Base-by-base conservation (phyloP, 1,284 basidiomycete species). In the Cerrena zonata region DNA sequence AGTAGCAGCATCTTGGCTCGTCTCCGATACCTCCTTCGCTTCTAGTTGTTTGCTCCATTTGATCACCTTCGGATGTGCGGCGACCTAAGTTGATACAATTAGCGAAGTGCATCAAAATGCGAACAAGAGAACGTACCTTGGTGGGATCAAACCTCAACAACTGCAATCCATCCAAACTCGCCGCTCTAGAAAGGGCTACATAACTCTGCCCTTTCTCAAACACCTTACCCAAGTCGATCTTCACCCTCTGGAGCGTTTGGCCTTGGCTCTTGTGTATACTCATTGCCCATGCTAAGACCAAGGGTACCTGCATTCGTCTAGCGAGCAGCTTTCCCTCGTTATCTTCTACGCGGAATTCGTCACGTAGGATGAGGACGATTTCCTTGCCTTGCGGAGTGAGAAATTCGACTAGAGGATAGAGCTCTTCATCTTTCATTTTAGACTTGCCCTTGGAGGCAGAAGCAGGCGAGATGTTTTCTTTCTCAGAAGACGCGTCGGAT, bases 201-300 rank as follows among this genome's bases (percentile, higher is more conserved):
- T 99, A 98, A 30, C 93, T 93, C 74, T 93, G 92, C 27, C 89
- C 92, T 68, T 93, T 94, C 70, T 96, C 94, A 60, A 97, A 94
- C 2, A 91, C 84, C 57, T 80, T 82, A 2, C 78, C 80, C 22
- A 92, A 70, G 62, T 92, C 89, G 38, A 92, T 82, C 66, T 85
- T 91, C 49, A 95, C 90, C 21, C 88, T 78, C 50, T 92, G 86
- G 18, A 95, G 74, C 0, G 89, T 94, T 68, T 94, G 91, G 2
- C 91, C 91, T 65, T 94, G 93, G 27, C 88, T 89, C 68, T 97
- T 96, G 67, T 97, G 94, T 48, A 96, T 96, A 48, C 89, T 92
- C 85, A 92, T 90, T 0, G 91, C 91, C 91, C 90, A 94, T 0
- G 90, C 81, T n/a, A 93, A 77, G 52, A 94, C 91, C 27, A 94